Conservation (phyloP, 371 early-diverging fungal species). For the Mucor ambiguus region DNA sequence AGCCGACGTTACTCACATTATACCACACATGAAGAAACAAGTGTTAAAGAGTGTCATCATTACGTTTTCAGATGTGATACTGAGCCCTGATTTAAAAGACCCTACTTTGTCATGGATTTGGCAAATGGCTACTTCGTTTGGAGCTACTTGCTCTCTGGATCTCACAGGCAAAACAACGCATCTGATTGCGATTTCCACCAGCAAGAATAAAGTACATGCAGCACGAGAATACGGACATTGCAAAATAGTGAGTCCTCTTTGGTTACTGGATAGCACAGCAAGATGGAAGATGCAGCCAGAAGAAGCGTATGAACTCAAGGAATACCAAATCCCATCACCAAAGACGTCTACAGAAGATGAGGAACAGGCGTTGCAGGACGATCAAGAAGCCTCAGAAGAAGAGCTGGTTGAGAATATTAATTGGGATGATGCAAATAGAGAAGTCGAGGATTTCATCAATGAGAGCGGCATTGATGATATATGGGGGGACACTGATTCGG, state of each 20-base stretch:
- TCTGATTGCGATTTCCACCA: conserved; percentile 62
- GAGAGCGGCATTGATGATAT: conserved; percentile 60
- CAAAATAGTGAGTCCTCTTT: conserved; percentile 58
- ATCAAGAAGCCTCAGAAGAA: conserved; percentile 44
- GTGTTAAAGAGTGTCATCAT: conserved; percentile 51
- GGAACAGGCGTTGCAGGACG: conserved; percentile 32
- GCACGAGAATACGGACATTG: conserved; percentile 44
- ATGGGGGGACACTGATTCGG: conserved; percentile 46
- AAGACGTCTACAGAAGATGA: conserved; percentile 35
- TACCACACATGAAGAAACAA: conserved; percentile 52
- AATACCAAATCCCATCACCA: conserved; percentile 34
- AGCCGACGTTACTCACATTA: conserved; percentile 54
- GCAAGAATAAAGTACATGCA: conserved; percentile 58
- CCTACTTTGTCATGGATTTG: conserved; percentile 66
- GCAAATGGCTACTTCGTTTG: conserved; percentile 72
- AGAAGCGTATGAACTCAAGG: conserved; percentile 47
- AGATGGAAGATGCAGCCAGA: conserved; percentile 66
- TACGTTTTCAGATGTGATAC: conserved; percentile 46
- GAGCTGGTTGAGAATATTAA: conserved; percentile 50
- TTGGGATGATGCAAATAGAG: conserved; percentile 61
- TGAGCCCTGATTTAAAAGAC: conserved; percentile 24
- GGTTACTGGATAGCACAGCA: conserved; percentile 63
- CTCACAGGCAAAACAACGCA: conserved; percentile 71
- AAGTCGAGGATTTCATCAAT: conserved; percentile 61
- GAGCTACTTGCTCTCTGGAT: conserved; percentile 65